Conservation (phyloP, 371 early-diverging fungal genomes). For the Choanephora cucurbitarum region DNA sequence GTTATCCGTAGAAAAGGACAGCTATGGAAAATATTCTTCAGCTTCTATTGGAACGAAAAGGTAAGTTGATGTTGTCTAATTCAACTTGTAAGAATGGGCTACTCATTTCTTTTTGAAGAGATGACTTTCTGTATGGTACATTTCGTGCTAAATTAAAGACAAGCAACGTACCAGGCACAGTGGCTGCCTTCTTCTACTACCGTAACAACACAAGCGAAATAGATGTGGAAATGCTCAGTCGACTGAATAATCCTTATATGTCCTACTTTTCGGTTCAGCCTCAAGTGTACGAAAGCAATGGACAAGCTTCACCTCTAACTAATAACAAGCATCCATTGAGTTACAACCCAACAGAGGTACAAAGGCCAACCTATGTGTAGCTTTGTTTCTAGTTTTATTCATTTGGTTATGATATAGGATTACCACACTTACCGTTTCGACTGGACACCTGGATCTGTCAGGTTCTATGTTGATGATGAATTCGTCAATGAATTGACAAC, state of each 20-base stretch:
- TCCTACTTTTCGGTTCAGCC: slow-evolving; percentile 45
- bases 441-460: slow-evolving; percentile 37
- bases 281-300: slow-evolving; percentile 39
- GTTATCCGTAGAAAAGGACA: slow-evolving; percentile 21
- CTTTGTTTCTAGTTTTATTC: too few relatives aligned
- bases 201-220: slow-evolving; percentile 41
- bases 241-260: slow-evolving; percentile 32
- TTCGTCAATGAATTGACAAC: slow-evolving; percentile 28
- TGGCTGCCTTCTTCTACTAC: slow-evolving; percentile 44
- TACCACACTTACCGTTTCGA: slow-evolving; percentile 52
- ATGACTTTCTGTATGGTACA: slow-evolving; percentile 46
- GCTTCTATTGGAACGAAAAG: slow-evolving; percentile 44
- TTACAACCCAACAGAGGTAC: slow-evolving; percentile 36
- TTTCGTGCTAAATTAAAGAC: slow-evolving; percentile 41
- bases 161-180: slow-evolving; percentile 38
- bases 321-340: slow-evolving; percentile 26
- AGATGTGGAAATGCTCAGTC: slow-evolving; percentile 45
- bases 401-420: slow-evolving; percentile 18
- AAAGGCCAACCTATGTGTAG: too few relatives aligned
- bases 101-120: slow-evolving; percentile 13
- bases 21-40: slow-evolving; percentile 20
- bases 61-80: slow-evolving; percentile 8
- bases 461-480: slow-evolving; percentile 37
- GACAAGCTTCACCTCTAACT: slow-evolving; percentile 37
- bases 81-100: too few relatives aligned